Evolutionary conservation across 2,329 filamentous ascomycete genomes (phyloP), one percentile per base, ranked within the genome.

Genomic region (Parafenestella ontariensis): DNA sequence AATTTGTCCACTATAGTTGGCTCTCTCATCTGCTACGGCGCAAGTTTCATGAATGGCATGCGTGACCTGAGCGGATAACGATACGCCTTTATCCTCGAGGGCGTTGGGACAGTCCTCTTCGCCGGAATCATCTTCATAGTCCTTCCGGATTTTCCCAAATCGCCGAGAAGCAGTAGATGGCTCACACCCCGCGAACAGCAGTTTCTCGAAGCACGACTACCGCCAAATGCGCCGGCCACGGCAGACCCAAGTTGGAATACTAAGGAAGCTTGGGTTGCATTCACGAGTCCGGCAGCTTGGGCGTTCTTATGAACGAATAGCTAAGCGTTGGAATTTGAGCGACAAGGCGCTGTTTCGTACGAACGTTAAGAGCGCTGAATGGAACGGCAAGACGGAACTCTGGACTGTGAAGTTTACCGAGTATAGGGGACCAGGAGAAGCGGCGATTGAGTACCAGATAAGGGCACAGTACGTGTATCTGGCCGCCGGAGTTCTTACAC

Each of bases 71-170:
- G 58, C 50, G 52, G 46, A 53, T 42, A 54, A 49, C 69, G 73
- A 21, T 51, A 40, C 6, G 31, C 21, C 4, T 46, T 34, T 18
- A 46, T 46, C 29, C 26, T 46, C 11, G 44, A 46, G 36, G 48
- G 37, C 4, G n/a, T 49, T 4, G 17, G 11, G 5, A 46, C 44
- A 9, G 18, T 46, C 17, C 15, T 36, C 17, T 21, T 46, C 26
- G 2, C 11, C 58, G 20, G 41, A 39, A 9, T 36, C 17, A 36
- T 36, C 13, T 79, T 65, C 51, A 61, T 72, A 17, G 63, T 76
- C 10, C 69, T 80, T 1, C 78, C 78, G 0, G 78, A 81, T 56
- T 79, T 77, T 46, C 78, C 78, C 9, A 78, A 78, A 51, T 76
- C 72, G 0, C 59, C 64, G 3, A 62, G 76, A 4, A 75, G 70